phyloP scores from a whole-genome alignment of 257 asterid genomes.

The Eucommia ulmoides region DNA sequence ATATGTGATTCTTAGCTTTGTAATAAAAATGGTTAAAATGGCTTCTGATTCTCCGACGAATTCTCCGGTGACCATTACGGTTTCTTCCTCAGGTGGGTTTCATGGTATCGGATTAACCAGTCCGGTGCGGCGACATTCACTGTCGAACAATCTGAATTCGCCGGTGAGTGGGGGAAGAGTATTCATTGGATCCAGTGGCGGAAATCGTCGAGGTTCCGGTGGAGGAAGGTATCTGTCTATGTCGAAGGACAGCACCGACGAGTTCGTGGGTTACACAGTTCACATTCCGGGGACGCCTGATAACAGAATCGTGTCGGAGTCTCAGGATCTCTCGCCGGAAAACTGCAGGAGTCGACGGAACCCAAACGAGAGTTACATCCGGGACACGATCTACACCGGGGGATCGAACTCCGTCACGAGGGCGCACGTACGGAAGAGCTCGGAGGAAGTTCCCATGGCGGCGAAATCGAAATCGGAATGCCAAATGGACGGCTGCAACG shows the following conservation, averaged over 20 bases:
- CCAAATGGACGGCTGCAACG: conserved; percentile 76
- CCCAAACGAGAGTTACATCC: conserved; percentile 48
- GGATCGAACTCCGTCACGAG: conserved; percentile 70
- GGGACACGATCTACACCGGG: conserved; percentile 76
- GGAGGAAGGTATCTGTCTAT: conserved; percentile 56
- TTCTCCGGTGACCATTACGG: conserved; percentile 74
- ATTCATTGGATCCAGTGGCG: conserved; percentile 16
- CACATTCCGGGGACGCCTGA: conserved; percentile 92
- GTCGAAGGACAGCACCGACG: conserved; percentile 63
- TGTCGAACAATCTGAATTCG: conserved; percentile 51
- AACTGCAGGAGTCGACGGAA: conserved; percentile 32
- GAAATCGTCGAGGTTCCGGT: conserved; percentile 29
- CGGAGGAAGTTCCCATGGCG: conserved; percentile 20
- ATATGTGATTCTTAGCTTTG: background rate
- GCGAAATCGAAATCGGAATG: conserved; percentile 45
- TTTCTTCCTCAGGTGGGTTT: conserved; percentile 61
- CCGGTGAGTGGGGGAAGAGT: conserved; percentile 25
- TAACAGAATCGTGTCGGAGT: conserved; percentile 29
- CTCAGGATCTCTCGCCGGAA: conserved; percentile 27
- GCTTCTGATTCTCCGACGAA: conserved; percentile 50
- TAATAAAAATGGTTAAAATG: conserved; percentile 43
- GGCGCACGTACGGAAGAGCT: conserved; percentile 59
- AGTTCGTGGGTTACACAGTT: conserved; percentile 75
- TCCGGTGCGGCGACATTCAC: conserved; percentile 65
- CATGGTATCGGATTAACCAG: conserved; percentile 53